phyloP scores from a whole-genome alignment of 148 eudicot genomes.

The Silene uniflora region DNA sequence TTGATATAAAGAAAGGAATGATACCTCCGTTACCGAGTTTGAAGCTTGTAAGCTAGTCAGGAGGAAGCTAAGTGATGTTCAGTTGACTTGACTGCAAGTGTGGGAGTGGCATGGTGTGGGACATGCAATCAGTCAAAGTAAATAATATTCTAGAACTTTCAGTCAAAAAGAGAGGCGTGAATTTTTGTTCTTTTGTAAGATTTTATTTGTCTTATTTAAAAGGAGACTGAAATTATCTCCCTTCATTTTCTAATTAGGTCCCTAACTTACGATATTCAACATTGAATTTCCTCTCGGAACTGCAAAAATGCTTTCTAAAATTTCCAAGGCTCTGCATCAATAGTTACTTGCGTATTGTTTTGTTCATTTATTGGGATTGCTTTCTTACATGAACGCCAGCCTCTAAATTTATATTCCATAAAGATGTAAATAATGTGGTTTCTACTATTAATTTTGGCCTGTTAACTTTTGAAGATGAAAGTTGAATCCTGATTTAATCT shows the following conservation, averaged over 20 bases:
- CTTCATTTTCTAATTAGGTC: background rate
- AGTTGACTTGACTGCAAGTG: too few species aligned
- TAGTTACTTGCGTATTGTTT: background rate
- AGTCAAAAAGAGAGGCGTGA: too few species aligned
- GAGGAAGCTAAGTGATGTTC: too few species aligned
- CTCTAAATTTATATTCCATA: background rate
- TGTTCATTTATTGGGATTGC: background rate
- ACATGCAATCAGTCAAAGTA: too few species aligned
- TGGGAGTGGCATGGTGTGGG: too few species aligned
- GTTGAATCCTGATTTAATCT: background rate
- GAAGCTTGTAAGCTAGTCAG: background rate
- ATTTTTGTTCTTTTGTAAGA: background rate
- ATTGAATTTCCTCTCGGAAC: background rate
- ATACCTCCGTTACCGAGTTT: background rate
- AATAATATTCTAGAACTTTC: too few species aligned
- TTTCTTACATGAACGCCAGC: background rate
- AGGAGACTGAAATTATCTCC: background rate
- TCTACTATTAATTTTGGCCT: background rate
- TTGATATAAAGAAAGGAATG: background rate
- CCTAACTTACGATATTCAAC: background rate
- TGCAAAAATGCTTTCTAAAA: background rate
- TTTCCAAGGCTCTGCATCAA: background rate
- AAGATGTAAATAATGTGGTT: constrained; percentile 2
- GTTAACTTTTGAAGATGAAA: background rate
- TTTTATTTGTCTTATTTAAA: background rate